These are phyloP conservation scores for Cerioporus squamosus DNA, from an alignment of 1,284 basidiomycete genomes.

Conservation along the genomic window DNA sequence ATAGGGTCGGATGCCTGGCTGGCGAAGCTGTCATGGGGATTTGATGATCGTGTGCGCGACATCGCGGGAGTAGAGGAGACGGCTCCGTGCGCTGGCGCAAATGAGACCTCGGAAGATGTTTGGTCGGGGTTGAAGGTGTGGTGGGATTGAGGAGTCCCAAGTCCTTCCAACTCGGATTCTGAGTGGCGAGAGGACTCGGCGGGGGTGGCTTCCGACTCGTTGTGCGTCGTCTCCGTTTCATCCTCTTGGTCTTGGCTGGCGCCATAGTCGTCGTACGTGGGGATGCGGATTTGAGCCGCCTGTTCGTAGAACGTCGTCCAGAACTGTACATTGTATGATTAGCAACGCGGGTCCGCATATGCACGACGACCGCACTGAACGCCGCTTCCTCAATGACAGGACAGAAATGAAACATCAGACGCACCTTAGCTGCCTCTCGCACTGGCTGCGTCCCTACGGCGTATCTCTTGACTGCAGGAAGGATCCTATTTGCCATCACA, in stretches of 20 bases:
- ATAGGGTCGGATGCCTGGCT: constrained; percentile 44
- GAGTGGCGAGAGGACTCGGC: constrained; percentile 26
- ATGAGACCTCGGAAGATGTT: constrained; percentile 65
- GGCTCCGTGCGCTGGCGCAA: constrained; percentile 67
- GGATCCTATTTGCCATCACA: constrained; percentile 78
- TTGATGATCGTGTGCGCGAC: constrained; percentile 39
- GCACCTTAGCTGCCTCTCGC: constrained; percentile 84
- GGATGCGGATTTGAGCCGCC: constrained; percentile 85
- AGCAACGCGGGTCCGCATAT: no score
- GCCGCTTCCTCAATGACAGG: no score
- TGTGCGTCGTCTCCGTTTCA: constrained; percentile 10
- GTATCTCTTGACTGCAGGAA: constrained; percentile 90
- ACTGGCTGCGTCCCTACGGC: constrained; percentile 87
- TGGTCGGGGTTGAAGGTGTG: constrained; percentile 36
- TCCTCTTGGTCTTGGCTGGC: constrained; percentile 54
- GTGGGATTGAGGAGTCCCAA: constrained; percentile 22
- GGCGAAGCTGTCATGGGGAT: constrained; percentile 42
- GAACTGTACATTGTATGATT: constrained; percentile 55
- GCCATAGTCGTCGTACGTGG: constrained; percentile 68
- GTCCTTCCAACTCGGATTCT: constrained; percentile 29
- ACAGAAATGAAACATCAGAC: constrained; percentile 21
- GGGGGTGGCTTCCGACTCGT: constrained; percentile 6
- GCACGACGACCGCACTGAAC: no score
- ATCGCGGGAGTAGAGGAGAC: constrained; percentile 78
- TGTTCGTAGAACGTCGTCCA: constrained; percentile 97